These are phyloP conservation scores for Rhizopus arrhizus DNA, from an alignment of 371 early-diverging fungal species.

Conservation along the genomic window DNA sequence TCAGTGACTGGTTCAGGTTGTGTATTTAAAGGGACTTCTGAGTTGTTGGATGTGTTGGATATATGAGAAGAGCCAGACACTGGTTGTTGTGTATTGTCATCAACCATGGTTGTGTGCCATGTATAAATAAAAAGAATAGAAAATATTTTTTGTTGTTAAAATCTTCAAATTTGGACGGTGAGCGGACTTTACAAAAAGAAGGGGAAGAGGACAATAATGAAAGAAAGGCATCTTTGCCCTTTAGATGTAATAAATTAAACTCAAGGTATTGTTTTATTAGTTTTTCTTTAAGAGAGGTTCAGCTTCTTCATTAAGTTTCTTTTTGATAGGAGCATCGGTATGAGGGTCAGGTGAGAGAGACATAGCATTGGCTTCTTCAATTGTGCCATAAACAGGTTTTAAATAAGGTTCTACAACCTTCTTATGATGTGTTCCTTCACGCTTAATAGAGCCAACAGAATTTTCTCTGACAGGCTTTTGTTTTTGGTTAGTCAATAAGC, in stretches of 20 bases:
- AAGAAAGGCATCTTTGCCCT: too few species aligned
- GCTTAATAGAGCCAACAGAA: conserved; percentile 15
- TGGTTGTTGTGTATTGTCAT: neutral
- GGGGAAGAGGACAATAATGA: too few species aligned
- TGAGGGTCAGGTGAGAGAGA: conserved; percentile 21
- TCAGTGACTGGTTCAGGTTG: conserved; percentile 21
- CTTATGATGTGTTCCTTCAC: conserved; percentile 5
- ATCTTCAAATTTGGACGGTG: neutral
- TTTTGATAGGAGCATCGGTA: neutral
- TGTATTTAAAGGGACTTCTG: conserved; percentile 19
- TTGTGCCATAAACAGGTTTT: conserved; percentile 30
- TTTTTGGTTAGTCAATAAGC: conserved; percentile 28
- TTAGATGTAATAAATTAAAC: too few species aligned
- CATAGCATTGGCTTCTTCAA: conserved; percentile 11
- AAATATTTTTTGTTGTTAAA: neutral
- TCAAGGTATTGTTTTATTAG: neutral
- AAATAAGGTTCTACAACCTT: conserved; percentile 31
- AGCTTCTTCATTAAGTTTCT: conserved; percentile 7
- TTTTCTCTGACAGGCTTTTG: conserved; percentile 16
- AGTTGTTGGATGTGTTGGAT: conserved; percentile 18
- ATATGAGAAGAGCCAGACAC: conserved; percentile 18
- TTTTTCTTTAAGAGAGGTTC: conserved; percentile 24
- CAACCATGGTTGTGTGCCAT: neutral
- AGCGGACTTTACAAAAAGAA: too few species aligned
- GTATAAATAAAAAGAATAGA: conserved; percentile 1